Base-by-base conservation (phyloP, 2,329 filamentous ascomycete genomes). In the Mollisia scopiformis region DNA sequence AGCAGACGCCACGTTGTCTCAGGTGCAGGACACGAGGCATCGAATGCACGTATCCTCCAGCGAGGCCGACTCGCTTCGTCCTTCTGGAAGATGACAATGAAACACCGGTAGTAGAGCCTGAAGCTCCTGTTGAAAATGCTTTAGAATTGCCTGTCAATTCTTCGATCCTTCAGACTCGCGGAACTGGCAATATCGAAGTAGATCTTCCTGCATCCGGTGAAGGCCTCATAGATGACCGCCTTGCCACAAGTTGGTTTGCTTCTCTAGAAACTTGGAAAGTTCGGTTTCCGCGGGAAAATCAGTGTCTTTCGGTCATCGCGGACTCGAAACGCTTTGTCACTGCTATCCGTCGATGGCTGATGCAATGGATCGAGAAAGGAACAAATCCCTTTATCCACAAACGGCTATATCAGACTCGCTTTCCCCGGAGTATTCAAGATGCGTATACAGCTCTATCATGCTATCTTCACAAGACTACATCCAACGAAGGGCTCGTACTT, bases 341-440 rank as follows among this genome's bases (percentile, higher is more conserved):
- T 19, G 62, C 57, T 19, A 51, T 63, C 11, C 52, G 51, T 14
- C 51, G 57, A 7, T 73, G 69, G 66, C 65, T 73, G 3, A 37
- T 43, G 3, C 58, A 71, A 21, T 75, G 73, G 72, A 57, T 71
- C 16, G 33, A 58, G 21, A 62, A 66, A 41, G 66, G 62, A 16
- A 68, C 69, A 27, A 68, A 66, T 41, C 69, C 69, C 1, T 68
- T 75, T 16, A 70, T 74, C 43, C 73, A 75, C 51, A 49, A 62
- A 2, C 58, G 62, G 1, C 66, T 75, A 1, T 74, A 73, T 41
- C 62, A 67, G 3, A 62, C 61, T 6, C 59, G 60, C 5, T 59
- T 73, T 21, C 72, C 72, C 1, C 37, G 47, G 13, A 69, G 65
- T 21, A 53, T 74, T 0, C 69, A 73, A 55, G 71, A 73, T 53